Base-by-base conservation (phyloP, 495 filamentous ascomycete genomes). In the Xylaria venustula region DNA sequence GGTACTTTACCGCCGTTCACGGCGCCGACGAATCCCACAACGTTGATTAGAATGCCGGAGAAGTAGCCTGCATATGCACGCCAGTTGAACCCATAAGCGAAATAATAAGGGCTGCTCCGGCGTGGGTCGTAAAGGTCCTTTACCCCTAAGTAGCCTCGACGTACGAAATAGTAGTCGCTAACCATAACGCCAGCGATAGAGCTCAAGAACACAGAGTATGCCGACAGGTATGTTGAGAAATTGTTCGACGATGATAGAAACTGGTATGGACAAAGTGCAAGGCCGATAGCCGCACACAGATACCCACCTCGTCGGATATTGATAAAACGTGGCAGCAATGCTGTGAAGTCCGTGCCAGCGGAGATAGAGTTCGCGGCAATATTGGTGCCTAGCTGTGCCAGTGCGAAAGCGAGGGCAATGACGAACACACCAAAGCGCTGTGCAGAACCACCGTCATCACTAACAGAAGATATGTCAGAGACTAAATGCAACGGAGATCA, bases 191-290 rank as follows among this genome's bases (percentile, higher is more conserved):
- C 93, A 14, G 91, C 93, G 66, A 97, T 94, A 37, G 90, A 90
- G 47, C 89, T 93, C 23, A 97, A 85, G 77, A 97, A 97, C 61
- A 97, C 90, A n/a, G 90, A 92, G 78, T 97, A 97, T 23, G 93
- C 89, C 12, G 90, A 93, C 5, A 97, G 87, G 67, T 97, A 97
- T 45, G 90, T 93, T n/a, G 89, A 93, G 79, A 97, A 97, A 71
- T 89, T 86, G 75, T 95, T 96, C n/a, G 85, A 83, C 7, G 79
- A 75, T 0, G 83, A 86, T 20, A 95, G 85, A 0, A 97, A 80
- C 61, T 89, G 90, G 87, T 91, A 96, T 1, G 93, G 93, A 67
- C 90, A 93, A 87, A 97, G 94, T 51, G 85, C 90, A 30, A 97
- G 79, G 51, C 92, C 93, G 45, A 97, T 81, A 4, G 79, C 72